Evolutionary conservation across 2,329 filamentous ascomycete species (phyloP).

Genomic region (Stagonosporopsis tanaceti): DNA sequence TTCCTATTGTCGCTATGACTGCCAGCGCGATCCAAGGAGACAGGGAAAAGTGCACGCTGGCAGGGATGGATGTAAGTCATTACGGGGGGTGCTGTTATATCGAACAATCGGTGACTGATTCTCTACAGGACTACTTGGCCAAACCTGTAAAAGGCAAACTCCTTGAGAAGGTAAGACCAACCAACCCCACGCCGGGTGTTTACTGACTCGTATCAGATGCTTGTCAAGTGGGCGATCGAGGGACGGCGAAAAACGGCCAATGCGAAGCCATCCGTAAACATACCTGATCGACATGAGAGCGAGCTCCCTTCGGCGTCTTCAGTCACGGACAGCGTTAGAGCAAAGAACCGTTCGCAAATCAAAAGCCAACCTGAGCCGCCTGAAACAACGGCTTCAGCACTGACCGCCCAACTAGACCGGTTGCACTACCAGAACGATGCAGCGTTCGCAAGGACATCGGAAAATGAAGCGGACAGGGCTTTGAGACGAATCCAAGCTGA

Average conservation of each 20-base stretch:
- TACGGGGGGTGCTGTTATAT: constrained; percentile 16
- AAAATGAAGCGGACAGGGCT: constrained; percentile 56
- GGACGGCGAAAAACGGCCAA: constrained; percentile 49
- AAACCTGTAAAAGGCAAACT: constrained; percentile 72
- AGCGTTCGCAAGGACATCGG: constrained; percentile 51
- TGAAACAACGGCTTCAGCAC: constrained; percentile 48
- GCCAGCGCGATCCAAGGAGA: constrained; percentile 81
- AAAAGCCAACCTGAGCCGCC: constrained; percentile 33
- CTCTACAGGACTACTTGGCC: constrained; percentile 43
- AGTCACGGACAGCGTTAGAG: constrained; percentile 28
- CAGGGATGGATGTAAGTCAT: constrained; percentile 71
- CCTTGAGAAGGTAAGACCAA: constrained; percentile 62
- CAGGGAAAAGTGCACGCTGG: constrained; percentile 74
- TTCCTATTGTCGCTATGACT: constrained; percentile 84
- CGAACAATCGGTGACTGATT: constrained; percentile 14
- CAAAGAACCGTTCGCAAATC: constrained; percentile 41
- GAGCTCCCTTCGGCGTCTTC: constrained; percentile 22
- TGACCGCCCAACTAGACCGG: constrained; percentile 49
- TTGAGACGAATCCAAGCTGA: constrained; percentile 60
- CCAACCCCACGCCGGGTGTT: constrained; percentile 16
- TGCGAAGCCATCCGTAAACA: constrained; percentile 31
- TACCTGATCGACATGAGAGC: constrained; percentile 38
- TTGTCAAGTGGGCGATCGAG: constrained; percentile 71
- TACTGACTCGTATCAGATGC: constrained; percentile 53
- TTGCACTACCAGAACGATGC: constrained; percentile 48